Conservation (phyloP, 2,329 filamentous ascomycete species). For the Neodidymelliopsis sp. region DNA sequence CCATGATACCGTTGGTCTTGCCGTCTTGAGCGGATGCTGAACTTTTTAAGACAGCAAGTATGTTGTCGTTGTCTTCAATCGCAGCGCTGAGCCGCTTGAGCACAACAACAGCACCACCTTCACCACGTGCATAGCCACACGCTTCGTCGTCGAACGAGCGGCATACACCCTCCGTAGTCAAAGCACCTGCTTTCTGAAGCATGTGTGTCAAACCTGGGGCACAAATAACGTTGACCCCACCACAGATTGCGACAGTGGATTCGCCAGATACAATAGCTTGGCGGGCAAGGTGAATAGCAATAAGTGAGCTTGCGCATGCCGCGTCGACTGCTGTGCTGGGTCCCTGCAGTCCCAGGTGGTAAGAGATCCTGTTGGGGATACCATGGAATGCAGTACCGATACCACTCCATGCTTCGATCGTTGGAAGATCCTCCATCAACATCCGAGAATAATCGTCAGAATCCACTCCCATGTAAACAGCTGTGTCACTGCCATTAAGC, state of each 20-base stretch:
- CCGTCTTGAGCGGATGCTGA: conserved; percentile 44
- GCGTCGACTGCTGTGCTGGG: conserved; percentile 54
- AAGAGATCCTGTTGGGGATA: conserved; percentile 48
- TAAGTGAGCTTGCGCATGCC: conserved; percentile 46
- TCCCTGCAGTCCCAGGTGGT: conserved; percentile 43
- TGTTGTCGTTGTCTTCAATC: conserved; percentile 36
- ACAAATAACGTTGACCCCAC: conserved; percentile 45
- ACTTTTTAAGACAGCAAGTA: conserved; percentile 41
- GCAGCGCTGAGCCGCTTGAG: conserved; percentile 40
- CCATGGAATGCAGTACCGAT: conserved; percentile 51
- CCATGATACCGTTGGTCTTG: conserved; percentile 47
- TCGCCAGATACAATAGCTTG: conserved; percentile 42
- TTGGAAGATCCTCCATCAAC: conserved; percentile 46
- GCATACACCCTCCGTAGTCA: conserved; percentile 41
- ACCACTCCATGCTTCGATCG: conserved; percentile 50
- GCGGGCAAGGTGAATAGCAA: conserved; percentile 43
- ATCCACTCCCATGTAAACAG: conserved; percentile 34
- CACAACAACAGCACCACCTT: conserved; percentile 41
- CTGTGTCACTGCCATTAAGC: conserved; percentile 32
- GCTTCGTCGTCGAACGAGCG: conserved; percentile 44
- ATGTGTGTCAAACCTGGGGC: conserved; percentile 45
- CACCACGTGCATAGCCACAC: conserved; percentile 42
- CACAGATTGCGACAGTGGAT: conserved; percentile 24
- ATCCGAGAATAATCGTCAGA: conserved; percentile 30
- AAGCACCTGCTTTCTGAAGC: conserved; percentile 36